Evolutionary conservation across 768 basidiomycete species (phyloP).

Genomic region (Phaeotremella skinneri): DNA sequence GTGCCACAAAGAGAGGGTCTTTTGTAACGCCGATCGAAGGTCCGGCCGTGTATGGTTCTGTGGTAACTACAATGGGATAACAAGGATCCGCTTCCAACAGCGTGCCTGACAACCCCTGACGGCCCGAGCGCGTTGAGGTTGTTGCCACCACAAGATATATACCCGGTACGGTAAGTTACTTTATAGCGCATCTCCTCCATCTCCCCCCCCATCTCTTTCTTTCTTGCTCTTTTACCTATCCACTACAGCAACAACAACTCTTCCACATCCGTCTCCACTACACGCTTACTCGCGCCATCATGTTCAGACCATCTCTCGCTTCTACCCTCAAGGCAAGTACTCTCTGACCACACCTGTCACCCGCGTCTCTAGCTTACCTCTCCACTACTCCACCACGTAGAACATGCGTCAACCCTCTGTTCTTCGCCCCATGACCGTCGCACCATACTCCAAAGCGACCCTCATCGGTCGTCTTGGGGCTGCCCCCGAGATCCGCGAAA

Average conservation of each 20-base stretch:
- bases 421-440: background rate
- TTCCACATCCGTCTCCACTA: background rate
- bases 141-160: too few relatives aligned
- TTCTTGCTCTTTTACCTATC: slow-evolving; percentile 8
- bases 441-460: slow-evolving; percentile 21
- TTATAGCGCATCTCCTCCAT: background rate
- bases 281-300: background rate
- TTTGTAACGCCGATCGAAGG: too few relatives aligned
- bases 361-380: background rate
- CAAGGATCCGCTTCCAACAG: too few relatives aligned
- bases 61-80: too few relatives aligned
- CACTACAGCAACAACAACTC: background rate
- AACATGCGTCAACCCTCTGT: background rate
- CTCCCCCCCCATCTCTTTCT: slow-evolving; percentile 4
- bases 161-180: slow-evolving; percentile 6
- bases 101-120: too few relatives aligned
- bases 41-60: too few relatives aligned
- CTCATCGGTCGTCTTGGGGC: slow-evolving; percentile 26
- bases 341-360: background rate
- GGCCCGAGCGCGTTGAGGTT: too few relatives aligned
- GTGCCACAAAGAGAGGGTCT: too few relatives aligned
- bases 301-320: slow-evolving; percentile 18
- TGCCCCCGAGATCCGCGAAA: slow-evolving; percentile 17
- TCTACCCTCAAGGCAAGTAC: slow-evolving; percentile 18
- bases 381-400: background rate